Evolutionary conservation across 225 moss, liverwort and hornwort genomes (phyloP), one percentile per base, ranked within the genome.

Genomic region (Bryum argenteum): DNA sequence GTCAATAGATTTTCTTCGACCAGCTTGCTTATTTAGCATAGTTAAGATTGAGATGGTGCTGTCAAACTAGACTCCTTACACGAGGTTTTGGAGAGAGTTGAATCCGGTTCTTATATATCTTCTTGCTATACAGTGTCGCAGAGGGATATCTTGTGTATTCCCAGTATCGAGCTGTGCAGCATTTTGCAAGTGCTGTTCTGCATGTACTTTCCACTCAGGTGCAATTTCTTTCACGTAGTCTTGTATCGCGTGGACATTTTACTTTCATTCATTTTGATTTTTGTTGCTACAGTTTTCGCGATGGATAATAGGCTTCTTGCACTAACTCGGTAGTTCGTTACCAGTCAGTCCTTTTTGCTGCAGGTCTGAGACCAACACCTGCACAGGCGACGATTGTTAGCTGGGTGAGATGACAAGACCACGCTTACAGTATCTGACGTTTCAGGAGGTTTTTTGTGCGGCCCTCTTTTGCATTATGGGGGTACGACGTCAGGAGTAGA

Each of bases 181-280:
- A 98, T 75, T 98, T 91, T 79, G 97, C 97, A 63, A 98, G 97
- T 83, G 94, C 97, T 44, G 74, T 89, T 71, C 91, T 98, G 66
- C 88, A 92, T 60, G 97, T 98, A 47, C 94, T 98, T 78, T 98
- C 97, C 54, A 98, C 97, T 77, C 96, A 96, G 95, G 95, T 96
- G 67, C 24, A 42, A 43, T 70, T 78, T 39, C 54, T 75, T 13
- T 58, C 13, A 53, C 63, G 38, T 63, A 20, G 11, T 38, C 22
- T 75, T 37, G 42, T 54, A 44, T 55, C 13, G 26, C 42, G 45
- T 47, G 3, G 5, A 48, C 2, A 18, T 51, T 58, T 44, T 54
- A 26, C 13, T 73, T 10, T n/a, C n/a, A n/a, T 28, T 28, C 28
- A 28, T 28, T 28, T 2, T 28, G 28, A 28, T 28, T 28, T 2